Percentiles rank a stretch among this genome's conserved stretches.
Evolutionary conservation across 2,329 filamentous ascomycete genomes (phyloP).

Genomic region (Nothophoma quercina): DNA sequence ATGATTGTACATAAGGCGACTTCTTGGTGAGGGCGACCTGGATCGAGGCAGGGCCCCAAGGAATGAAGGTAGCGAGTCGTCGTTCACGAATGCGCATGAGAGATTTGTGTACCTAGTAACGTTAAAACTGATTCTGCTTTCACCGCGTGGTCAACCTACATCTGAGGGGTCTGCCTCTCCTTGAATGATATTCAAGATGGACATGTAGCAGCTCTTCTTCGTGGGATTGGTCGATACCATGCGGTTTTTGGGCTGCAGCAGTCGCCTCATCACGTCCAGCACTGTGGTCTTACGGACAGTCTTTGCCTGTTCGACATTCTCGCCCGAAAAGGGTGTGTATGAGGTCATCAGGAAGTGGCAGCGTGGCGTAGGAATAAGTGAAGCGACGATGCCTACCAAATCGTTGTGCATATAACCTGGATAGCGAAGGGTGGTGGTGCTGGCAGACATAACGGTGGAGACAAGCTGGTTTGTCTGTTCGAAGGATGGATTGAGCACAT

Average conservation of each 20-base stretch:
- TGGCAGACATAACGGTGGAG: slow-evolving; percentile 98
- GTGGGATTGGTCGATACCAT: slow-evolving; percentile 97
- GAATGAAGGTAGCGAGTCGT: slow-evolving; percentile 93
- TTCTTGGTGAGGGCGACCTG: slow-evolving; percentile 97
- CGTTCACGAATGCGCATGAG: slow-evolving; percentile 94
- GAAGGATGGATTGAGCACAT: slow-evolving; percentile 94
- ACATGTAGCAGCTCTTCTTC: slow-evolving; percentile 99
- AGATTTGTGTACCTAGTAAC: slow-evolving; percentile 82
- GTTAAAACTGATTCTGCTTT: slow-evolving; percentile 14
- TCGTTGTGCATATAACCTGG: slow-evolving; percentile 99
- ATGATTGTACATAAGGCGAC: slow-evolving; percentile 93
- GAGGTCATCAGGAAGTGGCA: slow-evolving; percentile 99
- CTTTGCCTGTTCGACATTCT: slow-evolving; percentile 96
- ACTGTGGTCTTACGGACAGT: slow-evolving; percentile 98
- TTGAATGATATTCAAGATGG: slow-evolving; percentile 98
- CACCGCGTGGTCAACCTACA: slow-evolving; percentile 52
- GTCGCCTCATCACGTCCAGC: slow-evolving; percentile 92
- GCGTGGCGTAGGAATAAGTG: slow-evolving; percentile 92
- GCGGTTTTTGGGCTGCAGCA: slow-evolving; percentile 97
- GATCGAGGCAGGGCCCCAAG: slow-evolving; percentile 97
- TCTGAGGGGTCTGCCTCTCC: slow-evolving; percentile 98
- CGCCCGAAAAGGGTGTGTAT: slow-evolving; percentile 96
- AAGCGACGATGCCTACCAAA: slow-evolving; percentile 94
- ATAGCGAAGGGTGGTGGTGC: slow-evolving; percentile 94
- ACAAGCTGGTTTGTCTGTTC: slow-evolving; percentile 96